Evolutionary conservation across 352 stramenopile species (phyloP).

Genomic region (Globisporangium uncinulatum): DNA sequence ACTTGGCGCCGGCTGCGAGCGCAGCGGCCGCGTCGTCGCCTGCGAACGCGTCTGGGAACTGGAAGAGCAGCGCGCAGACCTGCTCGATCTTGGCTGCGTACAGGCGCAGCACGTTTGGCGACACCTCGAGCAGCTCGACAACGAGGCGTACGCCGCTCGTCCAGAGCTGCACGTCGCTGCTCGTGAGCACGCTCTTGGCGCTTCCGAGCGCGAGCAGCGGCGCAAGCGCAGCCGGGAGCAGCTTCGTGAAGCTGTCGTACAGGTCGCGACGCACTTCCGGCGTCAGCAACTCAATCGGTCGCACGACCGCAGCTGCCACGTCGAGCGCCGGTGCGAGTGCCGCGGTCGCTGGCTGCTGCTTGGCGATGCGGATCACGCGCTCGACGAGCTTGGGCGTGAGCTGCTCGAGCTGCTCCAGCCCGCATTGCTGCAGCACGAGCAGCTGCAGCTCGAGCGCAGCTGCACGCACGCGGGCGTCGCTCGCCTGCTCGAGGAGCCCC

Average conservation of each 20-base stretch:
- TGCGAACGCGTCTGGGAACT: constrained; percentile 22
- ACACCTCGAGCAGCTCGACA: constrained; percentile 35
- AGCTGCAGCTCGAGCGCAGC: constrained; percentile 60
- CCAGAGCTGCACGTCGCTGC: constrained; percentile 21
- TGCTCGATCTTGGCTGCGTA: constrained; percentile 63
- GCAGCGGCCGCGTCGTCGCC: constrained; percentile 5
- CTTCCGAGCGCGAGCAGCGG: constrained; percentile 26
- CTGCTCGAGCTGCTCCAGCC: constrained; percentile 50
- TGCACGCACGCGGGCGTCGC: constrained; percentile 25
- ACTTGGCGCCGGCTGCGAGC: constrained; percentile 25
- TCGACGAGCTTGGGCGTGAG: constrained; percentile 54
- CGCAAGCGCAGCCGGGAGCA: constrained; percentile 45
- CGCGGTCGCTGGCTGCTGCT: constrained; percentile 41
- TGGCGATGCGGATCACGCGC: constrained; percentile 59
- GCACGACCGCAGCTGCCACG: constrained; percentile 39
- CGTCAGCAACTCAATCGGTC: constrained; percentile 41
- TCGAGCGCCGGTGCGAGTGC: constrained; percentile 33
- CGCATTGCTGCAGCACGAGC: constrained; percentile 51
- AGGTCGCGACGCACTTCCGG: constrained; percentile 54
- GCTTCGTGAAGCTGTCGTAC: constrained; percentile 54
- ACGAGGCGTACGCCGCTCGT: constrained; percentile 37
- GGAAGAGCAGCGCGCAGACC: constrained; percentile 29
- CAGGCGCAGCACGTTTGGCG: constrained; percentile 50
- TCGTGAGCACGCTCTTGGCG: constrained; percentile 19
- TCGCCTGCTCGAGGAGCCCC: constrained; percentile 41